phyloP scores from a whole-genome alignment of 177 flowering plant species.

The Vitis hybrid region DNA sequence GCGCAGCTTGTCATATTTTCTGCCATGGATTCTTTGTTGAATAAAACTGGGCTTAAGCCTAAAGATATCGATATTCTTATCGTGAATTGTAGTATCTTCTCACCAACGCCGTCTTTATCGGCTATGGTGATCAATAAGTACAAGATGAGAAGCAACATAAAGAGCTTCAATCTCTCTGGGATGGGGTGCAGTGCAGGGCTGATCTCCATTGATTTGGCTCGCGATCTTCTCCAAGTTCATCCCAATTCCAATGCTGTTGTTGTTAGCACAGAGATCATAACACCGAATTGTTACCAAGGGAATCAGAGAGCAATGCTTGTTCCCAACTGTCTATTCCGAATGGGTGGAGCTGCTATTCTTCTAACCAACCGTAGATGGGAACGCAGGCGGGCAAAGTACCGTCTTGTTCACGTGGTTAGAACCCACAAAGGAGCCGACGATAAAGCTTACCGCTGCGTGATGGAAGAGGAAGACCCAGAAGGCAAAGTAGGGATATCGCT shows the following conservation, averaged over 20 bases:
- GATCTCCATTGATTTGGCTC: conserved; percentile 62
- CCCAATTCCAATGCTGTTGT: conserved; percentile 62
- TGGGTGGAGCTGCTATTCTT: conserved; percentile 63
- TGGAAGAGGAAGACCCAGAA: conserved; percentile 50
- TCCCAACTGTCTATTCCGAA: conserved; percentile 58
- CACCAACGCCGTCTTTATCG: conserved; percentile 61
- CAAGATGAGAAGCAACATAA: conserved; percentile 59
- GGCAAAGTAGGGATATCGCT: conserved; percentile 47
- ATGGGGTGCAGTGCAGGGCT: conserved; percentile 75
- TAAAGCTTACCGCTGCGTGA: conserved; percentile 51
- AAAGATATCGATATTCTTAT: conserved; percentile 57
- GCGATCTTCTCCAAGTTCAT: conserved; percentile 59
- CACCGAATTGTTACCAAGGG: conserved; percentile 54
- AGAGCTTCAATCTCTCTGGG: conserved; percentile 60
- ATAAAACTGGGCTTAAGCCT: conserved; percentile 51
- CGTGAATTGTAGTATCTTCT: conserved; percentile 56
- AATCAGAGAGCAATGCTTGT: conserved; percentile 54
- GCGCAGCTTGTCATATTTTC: conserved; percentile 58
- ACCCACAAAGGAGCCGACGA: conserved; percentile 68
- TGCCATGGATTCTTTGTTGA: conserved; percentile 42
- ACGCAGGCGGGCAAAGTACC: conserved; percentile 43
- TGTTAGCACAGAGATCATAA: conserved; percentile 52
- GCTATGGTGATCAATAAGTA: conserved; percentile 68
- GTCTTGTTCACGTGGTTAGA: conserved; percentile 49
- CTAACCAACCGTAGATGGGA: conserved; percentile 44